phyloP scores from a whole-genome alignment of 768 basidiomycete genomes.

The Leccinum incarnatum region DNA sequence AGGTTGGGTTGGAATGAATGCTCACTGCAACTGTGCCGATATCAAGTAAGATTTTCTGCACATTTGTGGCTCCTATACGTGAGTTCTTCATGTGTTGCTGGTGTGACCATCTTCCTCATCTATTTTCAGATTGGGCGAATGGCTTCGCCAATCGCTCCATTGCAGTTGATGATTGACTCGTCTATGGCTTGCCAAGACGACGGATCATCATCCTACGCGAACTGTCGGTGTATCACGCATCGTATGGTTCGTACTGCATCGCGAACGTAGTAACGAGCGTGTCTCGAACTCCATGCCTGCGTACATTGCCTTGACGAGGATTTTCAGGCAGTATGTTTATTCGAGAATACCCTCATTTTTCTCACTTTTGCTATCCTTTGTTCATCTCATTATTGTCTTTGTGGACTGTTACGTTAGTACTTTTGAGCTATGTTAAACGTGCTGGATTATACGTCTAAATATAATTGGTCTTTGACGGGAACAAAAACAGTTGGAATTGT shows the following conservation, averaged over 20 bases:
- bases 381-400: conserved; percentile 1
- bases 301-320: conserved; percentile 22
- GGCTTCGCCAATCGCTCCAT: conserved; percentile 38
- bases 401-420: conserved; percentile 14
- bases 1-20: conserved; percentile 54
- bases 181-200: conserved; percentile 30
- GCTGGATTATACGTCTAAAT: conserved; percentile 17
- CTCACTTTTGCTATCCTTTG: neutral
- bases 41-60: conserved; percentile 49
- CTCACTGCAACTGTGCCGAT: conserved; percentile 60
- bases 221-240: conserved; percentile 57
- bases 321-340: conserved; percentile 24
- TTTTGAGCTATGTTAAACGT: neutral
- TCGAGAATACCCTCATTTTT: conserved; percentile 5
- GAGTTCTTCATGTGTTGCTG: conserved; percentile 5
- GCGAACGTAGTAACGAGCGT: conserved; percentile 67
- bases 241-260: conserved; percentile 54
- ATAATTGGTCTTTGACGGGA: neutral
- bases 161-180: conserved; percentile 40
- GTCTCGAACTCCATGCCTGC: conserved; percentile 45
- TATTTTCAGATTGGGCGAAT: conserved; percentile 30
- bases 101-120: conserved; percentile 16
- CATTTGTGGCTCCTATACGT: conserved; percentile 29
- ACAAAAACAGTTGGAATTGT: neutral
- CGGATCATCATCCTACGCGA: conserved; percentile 35